phyloP scores from a whole-genome alignment of 2,329 filamentous ascomycete species.

The Epichloe gansuensis region DNA sequence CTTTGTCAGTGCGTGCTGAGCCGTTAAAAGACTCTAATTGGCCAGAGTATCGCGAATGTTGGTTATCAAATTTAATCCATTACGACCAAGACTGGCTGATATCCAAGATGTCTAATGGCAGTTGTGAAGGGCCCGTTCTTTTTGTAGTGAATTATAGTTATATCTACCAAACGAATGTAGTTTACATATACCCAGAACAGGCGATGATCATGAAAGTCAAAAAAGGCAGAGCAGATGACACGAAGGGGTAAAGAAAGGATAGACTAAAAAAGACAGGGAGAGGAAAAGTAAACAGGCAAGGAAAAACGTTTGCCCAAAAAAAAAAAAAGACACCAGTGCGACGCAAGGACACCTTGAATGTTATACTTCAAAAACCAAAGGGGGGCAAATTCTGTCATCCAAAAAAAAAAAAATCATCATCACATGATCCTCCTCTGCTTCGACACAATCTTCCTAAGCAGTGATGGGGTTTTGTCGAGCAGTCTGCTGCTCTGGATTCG shows the following conservation, averaged over 20 bases:
- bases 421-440: background rate
- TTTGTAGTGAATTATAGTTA: background rate
- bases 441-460: constrained; percentile 3
- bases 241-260: too few species aligned
- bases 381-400: background rate
- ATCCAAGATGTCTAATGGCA: constrained; percentile 1
- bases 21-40: too few species aligned
- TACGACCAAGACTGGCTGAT: background rate
- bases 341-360: background rate
- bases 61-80: background rate
- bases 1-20: too few species aligned
- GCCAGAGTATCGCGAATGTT: too few species aligned
- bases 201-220: background rate
- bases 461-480: constrained; percentile 10
- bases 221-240: too few species aligned
- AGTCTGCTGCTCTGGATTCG: constrained; percentile 32
- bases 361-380: background rate
- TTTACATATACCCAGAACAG: background rate
- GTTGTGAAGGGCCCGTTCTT: background rate
- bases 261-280: too few species aligned
- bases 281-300: too few species aligned
- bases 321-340: background rate
- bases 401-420: background rate
- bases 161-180: background rate
- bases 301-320: background rate